Conservation (phyloP, 345 rosid genomes). For the Murraya koenigii region DNA sequence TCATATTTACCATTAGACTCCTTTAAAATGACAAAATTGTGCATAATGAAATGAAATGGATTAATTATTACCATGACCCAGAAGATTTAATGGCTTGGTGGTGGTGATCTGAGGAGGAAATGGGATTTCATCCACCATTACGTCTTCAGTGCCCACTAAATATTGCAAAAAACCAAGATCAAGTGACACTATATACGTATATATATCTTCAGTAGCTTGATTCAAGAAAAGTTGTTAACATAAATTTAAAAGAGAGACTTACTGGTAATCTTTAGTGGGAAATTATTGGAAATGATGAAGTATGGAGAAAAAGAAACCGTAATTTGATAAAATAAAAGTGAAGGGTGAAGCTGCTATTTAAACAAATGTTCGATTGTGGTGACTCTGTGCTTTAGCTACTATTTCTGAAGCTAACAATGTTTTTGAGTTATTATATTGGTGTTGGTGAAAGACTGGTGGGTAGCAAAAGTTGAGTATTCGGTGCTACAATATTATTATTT, state of each 20-base stretch:
- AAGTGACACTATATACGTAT: background rate
- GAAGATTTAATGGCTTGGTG: slow-evolving; percentile 59
- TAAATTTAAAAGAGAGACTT: background rate
- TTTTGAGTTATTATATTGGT: background rate
- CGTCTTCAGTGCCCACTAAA: slow-evolving; percentile 73
- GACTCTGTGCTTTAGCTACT: background rate
- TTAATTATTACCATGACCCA: slow-evolving; percentile 57
- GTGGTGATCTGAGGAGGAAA: slow-evolving; percentile 58
- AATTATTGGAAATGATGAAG: background rate
- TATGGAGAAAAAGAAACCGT: too few species aligned
- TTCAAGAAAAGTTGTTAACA: background rate
- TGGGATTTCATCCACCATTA: slow-evolving; percentile 69
- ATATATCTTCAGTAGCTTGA: background rate
- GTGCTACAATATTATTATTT: too few species aligned
- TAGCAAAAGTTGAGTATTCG: too few species aligned
- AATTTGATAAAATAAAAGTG: background rate
- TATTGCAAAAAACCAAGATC: background rate
- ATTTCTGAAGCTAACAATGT: too few species aligned
- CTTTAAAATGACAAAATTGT: too few species aligned
- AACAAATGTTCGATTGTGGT: background rate
- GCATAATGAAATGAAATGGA: background rate
- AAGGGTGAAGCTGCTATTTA: background rate
- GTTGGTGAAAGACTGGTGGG: background rate
- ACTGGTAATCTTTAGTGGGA: background rate
- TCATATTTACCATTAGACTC: background rate